Base-by-base conservation (phyloP, 306 rosid genomes). In the Cicer cuneatum region DNA sequence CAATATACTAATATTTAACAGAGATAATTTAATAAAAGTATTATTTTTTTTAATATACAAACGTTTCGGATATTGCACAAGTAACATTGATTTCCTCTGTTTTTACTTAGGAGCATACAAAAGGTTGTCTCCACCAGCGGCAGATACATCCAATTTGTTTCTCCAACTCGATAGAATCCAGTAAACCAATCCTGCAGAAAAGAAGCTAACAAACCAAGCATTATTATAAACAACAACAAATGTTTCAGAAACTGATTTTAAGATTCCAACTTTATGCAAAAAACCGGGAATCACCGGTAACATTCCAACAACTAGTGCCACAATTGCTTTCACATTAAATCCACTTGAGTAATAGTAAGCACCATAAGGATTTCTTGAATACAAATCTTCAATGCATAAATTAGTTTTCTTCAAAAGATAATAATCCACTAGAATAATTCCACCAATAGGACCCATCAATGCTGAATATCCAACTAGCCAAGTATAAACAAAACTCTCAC, bases 381-480 rank as follows among this genome's bases (percentile, higher is more conserved):
- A 93, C 79, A 93, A 71, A 66, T 93, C 96, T 11, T 63, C 75
- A 0, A 90, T 11, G 12, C 57, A 75, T 51, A 93, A 86, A 0
- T 73, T 43, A 7, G 84, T 81, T n/a, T 64, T 19, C 3, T 18
- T 82, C 6, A 93, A 10, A 15, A 93, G 78, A 67, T 93, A 93
- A 75, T 90, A 93, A 85, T 93, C 98, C 0, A 80, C 83, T 1
- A 90, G 66, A 72, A 93, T 54, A 56, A 93, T 86, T 35, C 93
- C 96, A 11, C 87, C 96, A 69, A 90, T 87, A 7, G 98, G 98
- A 66, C 96, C 98, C 83, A 87, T 43, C 14, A 90, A 56, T 2
- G 98, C 97, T 37, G 98, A 93, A 68, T 93, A 88, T n/a, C 98
- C 96, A 67, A 93, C 87, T 13, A 93, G 85, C 98, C 98, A 93